These are phyloP conservation scores for Hyphopichia buzzinii DNA, from an alignment of 1,139 yeast genomes.

Conservation along the genomic window DNA sequence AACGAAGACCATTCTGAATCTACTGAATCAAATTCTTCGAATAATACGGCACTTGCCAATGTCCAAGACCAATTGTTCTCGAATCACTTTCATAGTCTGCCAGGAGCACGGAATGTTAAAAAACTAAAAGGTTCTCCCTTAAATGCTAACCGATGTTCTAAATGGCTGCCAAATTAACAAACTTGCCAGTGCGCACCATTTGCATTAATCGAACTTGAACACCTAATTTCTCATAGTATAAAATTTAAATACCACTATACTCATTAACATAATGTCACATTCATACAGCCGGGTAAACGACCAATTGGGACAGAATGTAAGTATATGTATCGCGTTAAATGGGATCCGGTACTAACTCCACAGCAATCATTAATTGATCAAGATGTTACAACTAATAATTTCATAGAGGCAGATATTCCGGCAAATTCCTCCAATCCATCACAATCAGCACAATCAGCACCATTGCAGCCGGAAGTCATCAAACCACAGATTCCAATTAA, in stretches of 20 bases:
- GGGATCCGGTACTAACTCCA: neutral
- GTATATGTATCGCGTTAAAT: no score
- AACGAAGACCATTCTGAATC: no score
- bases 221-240: no score
- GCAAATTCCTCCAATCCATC: slow-evolving; percentile 1
- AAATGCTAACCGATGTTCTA: slow-evolving; percentile 1
- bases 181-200: no score
- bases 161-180: slow-evolving; percentile 1
- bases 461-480: slow-evolving; percentile 14
- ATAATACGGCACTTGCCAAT: no score
- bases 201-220: no score
- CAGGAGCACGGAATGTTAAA: no score
- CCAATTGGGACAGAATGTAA: no score
- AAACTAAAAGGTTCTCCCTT: slow-evolving; percentile 1
- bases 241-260: no score
- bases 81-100: no score
- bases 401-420: slow-evolving; percentile 6
- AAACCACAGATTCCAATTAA: slow-evolving; percentile 18
- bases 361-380: slow-evolving; percentile 13
- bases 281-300: slow-evolving; percentile 7
- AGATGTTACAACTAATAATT: slow-evolving; percentile 12
- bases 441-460: slow-evolving; percentile 4
- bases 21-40: no score
- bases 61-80: no score
- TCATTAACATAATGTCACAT: slow-evolving; percentile 5